These are phyloP conservation scores for Amaranthus hypochondriacus DNA, from an alignment of 148 eudicot genomes.

Conservation along the genomic window DNA sequence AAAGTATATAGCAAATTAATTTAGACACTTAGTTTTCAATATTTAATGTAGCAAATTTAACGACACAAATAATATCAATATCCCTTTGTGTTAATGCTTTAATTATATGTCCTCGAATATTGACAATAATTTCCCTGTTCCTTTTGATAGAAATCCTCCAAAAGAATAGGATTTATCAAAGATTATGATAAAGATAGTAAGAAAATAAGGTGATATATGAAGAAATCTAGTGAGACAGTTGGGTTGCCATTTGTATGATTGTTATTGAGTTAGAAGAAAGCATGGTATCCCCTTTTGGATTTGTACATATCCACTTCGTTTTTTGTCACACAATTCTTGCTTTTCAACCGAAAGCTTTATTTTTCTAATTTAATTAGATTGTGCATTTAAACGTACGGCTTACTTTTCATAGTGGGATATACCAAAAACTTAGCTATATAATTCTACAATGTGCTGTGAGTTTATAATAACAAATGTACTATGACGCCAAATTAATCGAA, in stretches of 20 bases:
- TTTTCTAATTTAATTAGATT: background rate
- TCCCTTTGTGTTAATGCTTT: no score
- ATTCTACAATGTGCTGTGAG: no score
- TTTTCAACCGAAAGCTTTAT: constrained; percentile 26
- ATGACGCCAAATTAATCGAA: no score
- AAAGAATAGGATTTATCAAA: constrained; percentile 1
- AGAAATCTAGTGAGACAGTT: constrained; percentile 9
- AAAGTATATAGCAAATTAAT: no score
- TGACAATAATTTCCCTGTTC: background rate
- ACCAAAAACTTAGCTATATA: no score
- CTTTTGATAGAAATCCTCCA: background rate
- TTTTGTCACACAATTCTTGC: background rate
- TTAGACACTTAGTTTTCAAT: no score
- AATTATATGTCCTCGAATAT: background rate
- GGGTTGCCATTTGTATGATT: constrained; percentile 21
- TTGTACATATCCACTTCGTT: constrained; percentile 16
- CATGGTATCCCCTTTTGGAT: constrained; percentile 10
- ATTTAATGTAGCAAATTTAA: no score
- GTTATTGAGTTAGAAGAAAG: constrained; percentile 12
- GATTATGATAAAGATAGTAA: background rate
- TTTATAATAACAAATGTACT: no score
- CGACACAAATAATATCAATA: no score
- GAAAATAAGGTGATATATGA: background rate
- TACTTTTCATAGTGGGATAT: background rate
- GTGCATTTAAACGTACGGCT: background rate